Evolutionary conservation across 2,329 filamentous ascomycete genomes (phyloP).

Genomic region (Arthrocladium fulminans): DNA sequence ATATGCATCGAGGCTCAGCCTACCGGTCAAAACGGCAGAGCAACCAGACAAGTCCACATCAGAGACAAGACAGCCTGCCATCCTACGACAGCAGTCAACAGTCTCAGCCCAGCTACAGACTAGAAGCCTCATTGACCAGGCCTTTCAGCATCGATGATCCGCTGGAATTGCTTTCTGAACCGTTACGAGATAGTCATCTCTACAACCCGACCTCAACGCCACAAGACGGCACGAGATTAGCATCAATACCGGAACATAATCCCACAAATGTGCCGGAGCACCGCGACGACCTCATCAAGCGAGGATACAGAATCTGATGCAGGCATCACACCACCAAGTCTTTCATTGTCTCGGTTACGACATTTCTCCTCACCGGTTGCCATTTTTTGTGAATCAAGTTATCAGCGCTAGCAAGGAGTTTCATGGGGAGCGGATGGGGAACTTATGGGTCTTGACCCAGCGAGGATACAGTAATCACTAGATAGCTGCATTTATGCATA

Average conservation of each 20-base stretch:
- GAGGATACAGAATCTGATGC: neutral
- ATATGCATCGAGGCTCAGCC: conserved; percentile 2
- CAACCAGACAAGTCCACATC: neutral
- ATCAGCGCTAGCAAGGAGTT: conserved; percentile 1
- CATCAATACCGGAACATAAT: neutral
- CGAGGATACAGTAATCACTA: too few relatives aligned
- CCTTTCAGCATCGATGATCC: conserved; percentile 5
- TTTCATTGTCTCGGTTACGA: neutral
- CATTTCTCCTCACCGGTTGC: conserved; percentile 2
- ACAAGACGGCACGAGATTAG: neutral
- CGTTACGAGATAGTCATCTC: neutral
- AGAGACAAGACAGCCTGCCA: neutral
- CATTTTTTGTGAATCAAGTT: neutral
- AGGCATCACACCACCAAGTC: neutral
- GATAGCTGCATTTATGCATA: too few relatives aligned
- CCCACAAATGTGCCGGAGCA: neutral
- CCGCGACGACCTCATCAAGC: conserved; percentile 3
- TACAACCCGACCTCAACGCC: neutral
- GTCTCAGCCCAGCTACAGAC: conserved; percentile 1
- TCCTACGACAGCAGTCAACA: neutral
- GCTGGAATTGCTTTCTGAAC: conserved; percentile 3
- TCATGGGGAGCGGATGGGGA: neutral
- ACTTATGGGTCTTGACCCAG: neutral
- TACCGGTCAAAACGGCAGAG: neutral
- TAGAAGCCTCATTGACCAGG: neutral